These are phyloP conservation scores for Austroboletus niveus DNA, from an alignment of 1,284 basidiomycete genomes.

Conservation along the genomic window DNA sequence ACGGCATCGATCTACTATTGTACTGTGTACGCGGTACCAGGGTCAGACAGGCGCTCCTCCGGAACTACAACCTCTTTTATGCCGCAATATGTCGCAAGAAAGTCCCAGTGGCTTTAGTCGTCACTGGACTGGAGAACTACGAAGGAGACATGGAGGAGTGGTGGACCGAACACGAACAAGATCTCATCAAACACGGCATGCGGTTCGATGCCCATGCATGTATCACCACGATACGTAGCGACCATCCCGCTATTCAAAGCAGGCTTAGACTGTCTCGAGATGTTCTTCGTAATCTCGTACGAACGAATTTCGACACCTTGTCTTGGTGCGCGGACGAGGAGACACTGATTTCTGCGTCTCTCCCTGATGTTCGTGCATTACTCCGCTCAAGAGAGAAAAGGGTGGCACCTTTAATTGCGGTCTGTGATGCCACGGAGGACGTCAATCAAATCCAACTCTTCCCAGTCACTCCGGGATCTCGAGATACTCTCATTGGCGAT, in stretches of 20 bases:
- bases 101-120: slow-evolving; percentile 33
- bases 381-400: slow-evolving; percentile 14
- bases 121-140: slow-evolving; percentile 36
- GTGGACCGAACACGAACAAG: slow-evolving; percentile 32
- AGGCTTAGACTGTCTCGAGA: slow-evolving; percentile 20
- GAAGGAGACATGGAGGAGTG: slow-evolving; percentile 32
- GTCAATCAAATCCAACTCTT: slow-evolving; percentile 2
- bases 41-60: slow-evolving; percentile 23
- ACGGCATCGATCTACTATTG: slow-evolving; percentile 32
- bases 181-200: slow-evolving; percentile 26
- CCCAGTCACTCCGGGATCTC: slow-evolving; percentile 2
- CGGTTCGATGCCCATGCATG: slow-evolving; percentile 32
- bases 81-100: slow-evolving; percentile 27
- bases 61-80: slow-evolving; percentile 35
- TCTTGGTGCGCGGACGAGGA: slow-evolving; percentile 23
- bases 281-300: slow-evolving; percentile 20
- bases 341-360: slow-evolving; percentile 18
- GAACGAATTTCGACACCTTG: slow-evolving; percentile 1
- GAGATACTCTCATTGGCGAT: background rate
- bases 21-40: slow-evolving; percentile 34
- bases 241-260: slow-evolving; percentile 27
- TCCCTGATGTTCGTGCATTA: slow-evolving; percentile 22
- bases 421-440: slow-evolving; percentile 15
- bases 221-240: slow-evolving; percentile 29
- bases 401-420: slow-evolving; percentile 13